Evolutionary conservation across 805 yeast species (phyloP).

Genomic region (Candida rishiriensis): DNA sequence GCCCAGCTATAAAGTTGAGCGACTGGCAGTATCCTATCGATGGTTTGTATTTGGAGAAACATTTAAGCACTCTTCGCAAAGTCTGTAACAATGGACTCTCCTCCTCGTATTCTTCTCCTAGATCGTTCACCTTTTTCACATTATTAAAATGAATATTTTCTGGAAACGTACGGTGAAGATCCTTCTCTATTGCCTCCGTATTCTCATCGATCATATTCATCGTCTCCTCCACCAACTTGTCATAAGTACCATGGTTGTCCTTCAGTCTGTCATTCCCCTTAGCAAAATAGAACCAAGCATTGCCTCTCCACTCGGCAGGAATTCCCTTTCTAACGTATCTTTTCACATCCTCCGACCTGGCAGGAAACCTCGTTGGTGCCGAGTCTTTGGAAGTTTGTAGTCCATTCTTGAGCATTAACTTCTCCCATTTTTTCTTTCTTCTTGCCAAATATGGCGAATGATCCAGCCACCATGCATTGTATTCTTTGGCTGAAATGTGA

Average conservation of each 20-base stretch:
- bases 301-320: conserved; percentile 97
- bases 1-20: conserved; percentile 86
- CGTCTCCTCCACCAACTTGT: conserved; percentile 58
- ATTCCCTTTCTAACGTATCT: conserved; percentile 86
- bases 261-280: conserved; percentile 62
- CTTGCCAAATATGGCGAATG: conserved; percentile 61
- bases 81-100: conserved; percentile 69
- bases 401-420: conserved; percentile 64
- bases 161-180: conserved; percentile 90
- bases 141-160: conserved; percentile 79
- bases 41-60: conserved; percentile 84
- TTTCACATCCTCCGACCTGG: conserved; percentile 71
- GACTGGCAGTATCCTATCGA: conserved; percentile 95
- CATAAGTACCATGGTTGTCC: conserved; percentile 71
- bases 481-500: conserved; percentile 48
- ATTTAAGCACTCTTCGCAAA: conserved; percentile 72
- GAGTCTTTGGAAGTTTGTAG: conserved; percentile 40
- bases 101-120: conserved; percentile 19
- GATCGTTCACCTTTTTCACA: conserved; percentile 11
- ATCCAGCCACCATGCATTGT: conserved; percentile 70
- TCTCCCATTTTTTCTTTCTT: conserved; percentile 74
- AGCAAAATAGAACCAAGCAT: conserved; percentile 95
- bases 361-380: conserved; percentile 65
- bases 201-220: conserved; percentile 56
- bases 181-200: conserved; percentile 91